A percentile compares a stretch with the other conserved stretches of the same genome.
Conservation (phyloP, 306 rosid species). For the Vicia villosa region DNA sequence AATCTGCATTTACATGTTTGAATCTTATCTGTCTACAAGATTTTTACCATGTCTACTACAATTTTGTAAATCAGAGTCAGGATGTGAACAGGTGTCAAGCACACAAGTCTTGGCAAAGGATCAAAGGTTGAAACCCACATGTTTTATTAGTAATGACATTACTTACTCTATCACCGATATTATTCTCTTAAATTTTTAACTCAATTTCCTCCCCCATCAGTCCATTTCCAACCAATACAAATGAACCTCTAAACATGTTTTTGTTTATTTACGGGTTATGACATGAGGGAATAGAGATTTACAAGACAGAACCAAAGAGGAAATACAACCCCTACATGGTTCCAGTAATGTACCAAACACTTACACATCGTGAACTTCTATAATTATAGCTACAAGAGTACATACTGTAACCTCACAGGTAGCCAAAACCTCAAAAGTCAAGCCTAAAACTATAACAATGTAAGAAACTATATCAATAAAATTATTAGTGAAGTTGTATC, state of each 20-base stretch:
- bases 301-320: not conserved
- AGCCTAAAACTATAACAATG: not conserved
- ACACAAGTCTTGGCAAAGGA: not conserved
- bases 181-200: not conserved
- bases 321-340: constrained; percentile 1
- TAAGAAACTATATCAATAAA: too few relatives aligned
- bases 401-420: not conserved
- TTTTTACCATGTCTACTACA: not conserved
- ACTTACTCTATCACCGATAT: not conserved
- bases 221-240: not conserved
- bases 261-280: not conserved
- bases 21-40: not conserved
- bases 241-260: not conserved
- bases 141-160: not conserved
- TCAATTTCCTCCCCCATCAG: not conserved
- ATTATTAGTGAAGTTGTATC: not conserved
- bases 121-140: not conserved
- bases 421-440: not conserved
- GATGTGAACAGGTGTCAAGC: not conserved
- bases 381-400: not conserved
- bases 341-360: not conserved
- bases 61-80: not conserved
- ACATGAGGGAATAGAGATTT: not conserved
- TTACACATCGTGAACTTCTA: not conserved
- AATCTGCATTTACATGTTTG: not conserved